Evolutionary conservation across 208 protist species (phyloP), one percentile per base, ranked within the genome.

Genomic region (Crithidia mellificae): DNA sequence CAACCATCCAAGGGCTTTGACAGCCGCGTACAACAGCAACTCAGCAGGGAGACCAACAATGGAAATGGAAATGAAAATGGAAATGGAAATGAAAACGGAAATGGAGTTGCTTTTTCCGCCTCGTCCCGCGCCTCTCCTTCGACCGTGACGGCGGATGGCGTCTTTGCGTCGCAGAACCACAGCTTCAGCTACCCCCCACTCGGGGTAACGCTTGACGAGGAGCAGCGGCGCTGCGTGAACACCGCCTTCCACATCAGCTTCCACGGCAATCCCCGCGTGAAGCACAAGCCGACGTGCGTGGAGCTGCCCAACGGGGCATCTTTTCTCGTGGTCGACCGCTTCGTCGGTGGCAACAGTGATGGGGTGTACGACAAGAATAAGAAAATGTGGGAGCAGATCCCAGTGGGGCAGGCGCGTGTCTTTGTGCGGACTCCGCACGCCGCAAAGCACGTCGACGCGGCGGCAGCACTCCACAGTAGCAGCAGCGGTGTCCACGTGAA

Each of bases 331-430:
- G 80, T 90, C 14, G 83, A 91, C 58, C 84, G 86, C 38, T 75
- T 69, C 25, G 68, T 90, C 19, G 51, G 67, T 36, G 90, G 85
- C 32, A 67, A 78, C 56, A 77, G 77, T 47, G 77, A 90, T 50
- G 78, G 63, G n/a, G 77, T 92, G n/a, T 96, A 96, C 63, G 62
- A 63, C 6, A 81, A 76, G 41, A 91, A 79, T 56, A 77, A 69
- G 12, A 88, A 89, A 44, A 64, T 92, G n/a, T 96, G 90, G 88
- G 86, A 96, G 70, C 68, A 87, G 27, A 74, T 96, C 7, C 90
- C 90, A 7, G 53, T 83, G 1, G 90, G 90, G 1, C 81, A 93
- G 64, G 80, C 81, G 0, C 59, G 77, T 15, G 87, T 96, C 29
- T 92, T 93, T 58, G 74, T 63, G 22, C 68, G 51, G 11, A 19